Conservation (phyloP, 1,284 basidiomycete species). For the Melampsora larici-populina region DNA sequence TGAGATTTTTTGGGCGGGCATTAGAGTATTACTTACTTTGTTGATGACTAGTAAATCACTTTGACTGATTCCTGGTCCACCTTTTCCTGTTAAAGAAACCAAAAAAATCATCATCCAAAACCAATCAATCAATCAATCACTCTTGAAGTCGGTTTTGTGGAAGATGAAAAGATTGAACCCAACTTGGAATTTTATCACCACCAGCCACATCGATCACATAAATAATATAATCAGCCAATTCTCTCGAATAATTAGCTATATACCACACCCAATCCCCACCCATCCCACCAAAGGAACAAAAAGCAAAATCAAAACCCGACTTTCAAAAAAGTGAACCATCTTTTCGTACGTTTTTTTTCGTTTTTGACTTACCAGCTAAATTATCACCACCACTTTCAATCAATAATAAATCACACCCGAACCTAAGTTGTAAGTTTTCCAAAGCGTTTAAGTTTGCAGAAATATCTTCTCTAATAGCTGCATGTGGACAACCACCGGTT, state of each 20-base stretch:
- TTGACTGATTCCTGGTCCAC: conserved; percentile 86
- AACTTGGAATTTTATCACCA: conserved; percentile 91
- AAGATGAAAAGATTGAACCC: neutral
- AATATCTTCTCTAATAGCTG: conserved; percentile 74
- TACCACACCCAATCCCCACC: conserved; percentile 59
- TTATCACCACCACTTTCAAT: conserved; percentile 97
- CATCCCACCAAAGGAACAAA: no score
- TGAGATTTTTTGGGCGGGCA: neutral
- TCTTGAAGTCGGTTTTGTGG: neutral
- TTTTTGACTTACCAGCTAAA: conserved; percentile 59
- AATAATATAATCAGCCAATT: conserved; percentile 95
- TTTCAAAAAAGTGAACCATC: neutral
- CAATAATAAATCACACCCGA: conserved; percentile 53
- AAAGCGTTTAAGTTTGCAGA: conserved; percentile 92
- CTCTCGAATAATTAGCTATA: conserved; percentile 79
- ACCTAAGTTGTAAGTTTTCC: conserved; percentile 88
- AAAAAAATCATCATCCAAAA: no score
- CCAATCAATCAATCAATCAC: no score
- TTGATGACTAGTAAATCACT: conserved; percentile 89
- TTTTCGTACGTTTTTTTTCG: no score
- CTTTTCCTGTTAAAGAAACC: conserved; percentile 63
- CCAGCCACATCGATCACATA: conserved; percentile 69
- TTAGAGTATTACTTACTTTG: conserved; percentile 63
- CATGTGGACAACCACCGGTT: conserved; percentile 61
- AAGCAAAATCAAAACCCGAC: neutral